These are phyloP conservation scores for Dunaliella sp. DNA, from an alignment of 139 green algal genomes.

Conservation along the genomic window DNA sequence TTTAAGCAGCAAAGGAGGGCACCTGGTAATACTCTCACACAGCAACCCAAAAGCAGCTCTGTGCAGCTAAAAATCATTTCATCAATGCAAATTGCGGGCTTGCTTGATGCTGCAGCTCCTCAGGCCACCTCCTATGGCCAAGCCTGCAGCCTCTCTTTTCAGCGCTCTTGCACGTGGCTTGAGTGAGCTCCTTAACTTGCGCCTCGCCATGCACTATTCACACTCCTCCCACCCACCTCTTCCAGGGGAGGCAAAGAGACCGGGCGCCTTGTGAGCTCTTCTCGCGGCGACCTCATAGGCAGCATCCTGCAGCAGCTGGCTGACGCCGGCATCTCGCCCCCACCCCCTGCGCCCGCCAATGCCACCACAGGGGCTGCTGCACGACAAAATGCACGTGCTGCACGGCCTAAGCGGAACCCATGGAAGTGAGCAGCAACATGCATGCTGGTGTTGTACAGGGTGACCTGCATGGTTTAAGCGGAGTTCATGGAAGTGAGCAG, in stretches of 20 bases:
- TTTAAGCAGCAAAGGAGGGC: no score
- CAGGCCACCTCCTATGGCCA: no score
- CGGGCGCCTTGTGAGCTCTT: slow-evolving; percentile 69
- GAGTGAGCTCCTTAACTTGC: no score
- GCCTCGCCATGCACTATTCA: no score
- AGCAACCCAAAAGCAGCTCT: no score
- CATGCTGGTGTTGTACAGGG: neutral
- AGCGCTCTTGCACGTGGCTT: no score
- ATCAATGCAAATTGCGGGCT: no score
- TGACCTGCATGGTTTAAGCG: neutral
- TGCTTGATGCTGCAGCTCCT: no score
- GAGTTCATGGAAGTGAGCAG: neutral
- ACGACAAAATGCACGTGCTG: neutral
- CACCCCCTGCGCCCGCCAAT: slow-evolving; percentile 19
- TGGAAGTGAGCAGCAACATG: neutral
- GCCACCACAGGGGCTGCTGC: neutral
- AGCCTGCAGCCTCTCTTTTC: no score
- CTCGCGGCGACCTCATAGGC: slow-evolving; percentile 73
- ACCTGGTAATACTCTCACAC: no score
- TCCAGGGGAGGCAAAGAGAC: slow-evolving; percentile 51
- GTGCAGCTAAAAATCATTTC: no score
- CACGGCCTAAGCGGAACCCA: neutral
- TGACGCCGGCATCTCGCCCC: slow-evolving; percentile 16
- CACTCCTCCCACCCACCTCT: no score
- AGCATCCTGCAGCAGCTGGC: slow-evolving; percentile 37